Base-by-base conservation (phyloP, 2,329 filamentous ascomycete genomes). In the Neofusicoccum cordaticola region DNA sequence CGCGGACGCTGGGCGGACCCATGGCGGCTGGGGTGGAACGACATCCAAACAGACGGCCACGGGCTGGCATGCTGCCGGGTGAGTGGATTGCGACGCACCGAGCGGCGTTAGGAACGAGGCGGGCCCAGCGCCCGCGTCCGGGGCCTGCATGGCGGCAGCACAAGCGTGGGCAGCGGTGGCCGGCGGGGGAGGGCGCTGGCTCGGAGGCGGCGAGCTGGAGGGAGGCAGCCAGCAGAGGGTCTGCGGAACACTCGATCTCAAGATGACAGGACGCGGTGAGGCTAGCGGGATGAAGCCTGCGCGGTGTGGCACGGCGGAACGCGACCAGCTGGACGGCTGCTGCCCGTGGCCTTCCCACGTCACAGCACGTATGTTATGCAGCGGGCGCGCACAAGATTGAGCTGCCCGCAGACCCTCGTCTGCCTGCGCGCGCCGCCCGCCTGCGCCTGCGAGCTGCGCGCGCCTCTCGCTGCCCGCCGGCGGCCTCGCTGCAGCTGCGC, bases 101-200 rank as follows among this genome's bases (percentile, higher is more conserved):
- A 72, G 74, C 65, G 77, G 77, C 72, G 73, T 75, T 70, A 78
- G 65, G 65, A 70, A 50, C 56, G 69, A 70, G 61, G 64, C 58
- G 62, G 65, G 53, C 39, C 60, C 60, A 53, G 58, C 63, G 37
- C 65, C 64, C 44, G 58, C 56, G 51, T 45, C 75, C 68, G 73
- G 73, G 71, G 75, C 76, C 74, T 78, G 77, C 76, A 78, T 78
- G 71, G 71, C 68, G 69, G 73, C 71, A 77, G 74, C 73, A 75
- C 74, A 78, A 77, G 76, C 74, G 74, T 75, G 74, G 73, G 63
- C 58, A 19, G 50, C 50, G 45, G 47, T 52, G 48, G 34, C 13
- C 37, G 52, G 62, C 56, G 63, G 56, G 13, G 53, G 63, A 45
- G 41, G 22, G 57, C 63, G 64, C 65, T 61, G 66, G 68, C 63